phyloP scores from a whole-genome alignment of 2,329 filamentous ascomycete species.

The Pezicula carpinea region DNA sequence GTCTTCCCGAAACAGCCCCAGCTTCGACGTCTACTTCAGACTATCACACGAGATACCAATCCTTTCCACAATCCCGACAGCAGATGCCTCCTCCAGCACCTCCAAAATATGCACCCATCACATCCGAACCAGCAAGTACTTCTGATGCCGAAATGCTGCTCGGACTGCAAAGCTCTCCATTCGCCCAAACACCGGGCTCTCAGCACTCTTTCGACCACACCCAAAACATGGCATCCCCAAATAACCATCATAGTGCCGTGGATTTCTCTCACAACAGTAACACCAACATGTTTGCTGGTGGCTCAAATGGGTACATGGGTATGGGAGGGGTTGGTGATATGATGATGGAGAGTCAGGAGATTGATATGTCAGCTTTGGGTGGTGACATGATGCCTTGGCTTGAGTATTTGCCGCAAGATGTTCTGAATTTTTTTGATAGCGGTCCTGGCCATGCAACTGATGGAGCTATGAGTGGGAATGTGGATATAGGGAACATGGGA shows the following conservation, averaged over 20 bases:
- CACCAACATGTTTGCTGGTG: constrained; percentile 5
- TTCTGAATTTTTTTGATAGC: constrained; percentile 50
- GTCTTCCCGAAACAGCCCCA: constrained; percentile 40
- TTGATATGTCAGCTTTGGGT: constrained; percentile 66
- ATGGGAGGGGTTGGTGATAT: constrained; percentile 39
- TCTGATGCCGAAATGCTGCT: constrained; percentile 43
- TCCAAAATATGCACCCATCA: constrained; percentile 28
- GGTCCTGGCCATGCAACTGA: neutral
- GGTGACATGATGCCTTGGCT: constrained; percentile 72
- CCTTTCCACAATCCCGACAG: constrained; percentile 31
- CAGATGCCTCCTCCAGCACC: constrained; percentile 27
- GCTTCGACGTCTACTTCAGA: constrained; percentile 42
- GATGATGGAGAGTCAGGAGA: constrained; percentile 72
- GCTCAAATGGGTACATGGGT: constrained; percentile 16
- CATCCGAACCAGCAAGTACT: constrained; percentile 32
- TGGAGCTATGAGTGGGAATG: neutral
- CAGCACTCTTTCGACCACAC: constrained; percentile 11
- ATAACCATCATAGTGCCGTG: constrained; percentile 5
- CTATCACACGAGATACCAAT: constrained; percentile 14
- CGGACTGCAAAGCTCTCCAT: constrained; percentile 40
- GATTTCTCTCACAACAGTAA: constrained; percentile 12
- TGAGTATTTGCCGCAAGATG: constrained; percentile 65
- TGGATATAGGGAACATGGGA: neutral
- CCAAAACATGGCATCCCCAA: constrained; percentile 11
- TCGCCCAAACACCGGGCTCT: constrained; percentile 13